phyloP scores from a whole-genome alignment of 2,329 filamentous ascomycete species.

The Taxawa tesnikishii region DNA sequence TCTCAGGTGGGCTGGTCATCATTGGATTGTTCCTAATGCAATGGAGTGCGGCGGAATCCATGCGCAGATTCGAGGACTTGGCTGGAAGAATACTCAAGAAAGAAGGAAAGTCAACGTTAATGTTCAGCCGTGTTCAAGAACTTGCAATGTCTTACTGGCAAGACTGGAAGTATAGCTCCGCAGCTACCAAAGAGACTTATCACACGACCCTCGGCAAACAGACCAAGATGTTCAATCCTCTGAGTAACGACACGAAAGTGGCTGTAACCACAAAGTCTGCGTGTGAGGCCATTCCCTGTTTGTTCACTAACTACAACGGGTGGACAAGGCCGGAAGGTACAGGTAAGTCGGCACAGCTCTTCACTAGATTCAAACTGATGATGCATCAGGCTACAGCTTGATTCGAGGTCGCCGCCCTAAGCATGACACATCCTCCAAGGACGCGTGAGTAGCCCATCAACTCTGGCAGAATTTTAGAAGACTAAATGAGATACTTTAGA shows the following conservation, averaged over 20 bases:
- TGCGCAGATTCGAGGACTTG: slow-evolving; percentile 14
- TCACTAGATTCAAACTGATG: too few species aligned
- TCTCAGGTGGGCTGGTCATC: slow-evolving; percentile 15
- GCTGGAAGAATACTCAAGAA: slow-evolving; percentile 13
- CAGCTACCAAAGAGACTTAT: slow-evolving; percentile 15
- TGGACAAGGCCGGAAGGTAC: slow-evolving; percentile 5
- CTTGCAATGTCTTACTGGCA: slow-evolving; percentile 14
- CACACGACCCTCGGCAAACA: slow-evolving; percentile 7
- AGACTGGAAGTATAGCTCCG: slow-evolving; percentile 15
- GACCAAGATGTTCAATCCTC: slow-evolving; percentile 16
- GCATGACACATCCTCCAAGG: slow-evolving; percentile 12
- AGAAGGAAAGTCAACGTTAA: slow-evolving; percentile 4
- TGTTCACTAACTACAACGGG: slow-evolving; percentile 21
- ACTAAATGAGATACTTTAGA: too few species aligned
- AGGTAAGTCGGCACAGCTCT: too few species aligned
- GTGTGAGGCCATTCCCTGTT: slow-evolving; percentile 9
- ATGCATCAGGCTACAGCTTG: slow-evolving; percentile 12
- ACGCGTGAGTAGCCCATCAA: slow-evolving; percentile 16
- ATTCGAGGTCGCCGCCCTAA: slow-evolving; percentile 10
- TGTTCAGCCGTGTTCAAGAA: slow-evolving; percentile 11
- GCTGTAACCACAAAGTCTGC: slow-evolving; percentile 17
- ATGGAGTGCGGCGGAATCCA: slow-evolving; percentile 12
- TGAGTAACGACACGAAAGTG: slow-evolving; percentile 15
- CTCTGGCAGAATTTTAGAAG: too few species aligned
- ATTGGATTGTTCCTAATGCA: slow-evolving; percentile 17